Evolutionary conservation across 176 grass and related monocot species (phyloP).

Genomic region (Juncus effusus): DNA sequence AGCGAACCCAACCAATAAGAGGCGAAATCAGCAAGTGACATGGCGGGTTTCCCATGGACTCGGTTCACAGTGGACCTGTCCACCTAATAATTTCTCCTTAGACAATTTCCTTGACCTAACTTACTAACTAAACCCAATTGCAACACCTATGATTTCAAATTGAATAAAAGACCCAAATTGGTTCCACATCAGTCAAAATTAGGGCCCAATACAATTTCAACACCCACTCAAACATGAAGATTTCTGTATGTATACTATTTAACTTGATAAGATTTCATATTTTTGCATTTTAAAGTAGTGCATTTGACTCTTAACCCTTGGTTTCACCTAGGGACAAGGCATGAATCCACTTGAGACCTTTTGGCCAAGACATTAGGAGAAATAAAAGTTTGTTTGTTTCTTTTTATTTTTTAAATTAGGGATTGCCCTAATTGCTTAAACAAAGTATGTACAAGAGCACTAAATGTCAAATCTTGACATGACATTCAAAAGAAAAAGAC

Average conservation of each 20-base stretch:
- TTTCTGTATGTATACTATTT: conserved; percentile 2
- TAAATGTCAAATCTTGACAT: too few relatives aligned
- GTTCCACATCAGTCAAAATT: conserved; percentile 21
- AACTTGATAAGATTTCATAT: background rate
- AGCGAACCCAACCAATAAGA: too few relatives aligned
- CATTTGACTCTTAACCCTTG: conserved; percentile 8
- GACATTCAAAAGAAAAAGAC: too few relatives aligned
- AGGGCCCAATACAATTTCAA: background rate
- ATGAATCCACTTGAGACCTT: background rate
- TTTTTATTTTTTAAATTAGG: background rate
- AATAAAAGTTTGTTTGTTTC: background rate
- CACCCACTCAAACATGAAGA: conserved; percentile 10
- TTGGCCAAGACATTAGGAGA: too few relatives aligned
- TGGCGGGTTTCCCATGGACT: too few relatives aligned
- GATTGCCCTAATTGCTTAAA: too few relatives aligned
- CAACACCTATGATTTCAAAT: conserved; percentile 10
- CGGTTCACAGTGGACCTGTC: too few relatives aligned
- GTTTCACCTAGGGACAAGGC: conserved; percentile 15
- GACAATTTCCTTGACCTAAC: conserved; percentile 11
- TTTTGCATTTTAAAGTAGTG: background rate
- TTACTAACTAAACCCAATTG: background rate
- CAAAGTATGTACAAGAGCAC: too few relatives aligned
- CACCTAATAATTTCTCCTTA: background rate
- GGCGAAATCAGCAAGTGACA: too few relatives aligned
- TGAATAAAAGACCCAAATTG: conserved; percentile 2